Percentiles rank a stretch among this genome's conserved stretches.
Conservation (phyloP, 2,329 filamentous ascomycete species). For the Aspergillus tanneri region DNA sequence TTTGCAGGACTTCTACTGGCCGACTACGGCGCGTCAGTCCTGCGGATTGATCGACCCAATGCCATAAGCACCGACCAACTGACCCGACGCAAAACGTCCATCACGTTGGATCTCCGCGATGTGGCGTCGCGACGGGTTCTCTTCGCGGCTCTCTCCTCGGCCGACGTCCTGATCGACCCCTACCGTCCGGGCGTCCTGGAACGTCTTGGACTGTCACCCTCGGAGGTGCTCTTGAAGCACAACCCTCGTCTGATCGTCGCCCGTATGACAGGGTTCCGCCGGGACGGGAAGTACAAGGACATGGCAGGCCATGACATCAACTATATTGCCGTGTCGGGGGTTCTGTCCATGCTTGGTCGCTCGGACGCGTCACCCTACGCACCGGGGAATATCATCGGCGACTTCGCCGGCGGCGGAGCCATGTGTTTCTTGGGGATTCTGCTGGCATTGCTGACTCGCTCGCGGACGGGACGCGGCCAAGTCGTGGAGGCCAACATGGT, state of each 20-base stretch:
- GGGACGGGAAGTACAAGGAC: conserved; percentile 77
- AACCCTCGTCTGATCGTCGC: conserved; percentile 79
- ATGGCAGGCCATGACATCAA: conserved; percentile 98
- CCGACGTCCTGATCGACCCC: conserved; percentile 87
- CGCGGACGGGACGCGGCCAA: conserved; percentile 68
- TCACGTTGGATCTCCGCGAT: conserved; percentile 76
- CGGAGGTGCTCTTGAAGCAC: conserved; percentile 58
- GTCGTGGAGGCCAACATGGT: conserved; percentile 98
- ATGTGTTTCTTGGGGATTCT: conserved; percentile 79
- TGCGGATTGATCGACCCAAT: conserved; percentile 73
- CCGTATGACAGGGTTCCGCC: conserved; percentile 84
- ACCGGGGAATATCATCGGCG: conserved; percentile 80
- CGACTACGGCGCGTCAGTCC: conserved; percentile 82
- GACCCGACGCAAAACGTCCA: conserved; percentile 75
- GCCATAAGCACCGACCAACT: conserved; percentile 66
- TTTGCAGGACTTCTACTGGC: conserved; percentile 86
- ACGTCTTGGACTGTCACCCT: conserved; percentile 73
- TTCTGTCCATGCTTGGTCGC: conserved; percentile 72
- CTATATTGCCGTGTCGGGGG: conserved; percentile 85
- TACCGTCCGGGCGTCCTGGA: conserved; percentile 91
- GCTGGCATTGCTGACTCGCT: conserved; percentile 70
- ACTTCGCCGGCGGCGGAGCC: conserved; percentile 87
- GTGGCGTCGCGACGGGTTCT: conserved; percentile 63
- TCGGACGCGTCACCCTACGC: conserved; percentile 68
- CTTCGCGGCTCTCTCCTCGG: conserved; percentile 59